phyloP scores from a whole-genome alignment of 352 stramenopile genomes.

The Phytophthora pseudosyringae region DNA sequence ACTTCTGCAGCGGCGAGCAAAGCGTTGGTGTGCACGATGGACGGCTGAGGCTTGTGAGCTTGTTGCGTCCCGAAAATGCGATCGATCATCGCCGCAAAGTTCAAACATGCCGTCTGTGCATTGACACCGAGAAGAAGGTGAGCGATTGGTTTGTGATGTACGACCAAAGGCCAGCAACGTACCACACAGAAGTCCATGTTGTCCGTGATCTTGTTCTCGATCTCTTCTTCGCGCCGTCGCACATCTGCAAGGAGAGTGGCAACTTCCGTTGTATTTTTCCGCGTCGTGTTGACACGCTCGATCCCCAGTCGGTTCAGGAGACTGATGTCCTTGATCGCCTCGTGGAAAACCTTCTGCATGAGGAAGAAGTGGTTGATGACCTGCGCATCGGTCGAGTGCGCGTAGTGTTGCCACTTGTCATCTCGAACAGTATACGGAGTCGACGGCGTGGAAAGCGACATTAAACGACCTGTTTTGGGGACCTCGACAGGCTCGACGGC shows the following conservation, averaged over 20 bases:
- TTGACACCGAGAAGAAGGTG: neutral
- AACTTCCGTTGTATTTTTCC: slow-evolving; percentile 3
- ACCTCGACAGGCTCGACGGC: slow-evolving; percentile 2
- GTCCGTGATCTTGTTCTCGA: slow-evolving; percentile 42
- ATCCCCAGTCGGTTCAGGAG: slow-evolving; percentile 46
- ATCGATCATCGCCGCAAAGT: slow-evolving; percentile 28
- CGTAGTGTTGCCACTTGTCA: slow-evolving; percentile 4
- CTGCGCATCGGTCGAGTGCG: slow-evolving; percentile 37
- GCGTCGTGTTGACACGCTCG: slow-evolving; percentile 26
- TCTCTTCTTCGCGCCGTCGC: slow-evolving; percentile 12
- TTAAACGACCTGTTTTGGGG: neutral
- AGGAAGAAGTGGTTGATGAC: slow-evolving; percentile 55
- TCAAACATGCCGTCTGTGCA: slow-evolving; percentile 28
- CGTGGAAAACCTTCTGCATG: slow-evolving; percentile 48
- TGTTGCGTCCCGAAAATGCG: slow-evolving; percentile 10
- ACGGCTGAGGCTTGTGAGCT: neutral
- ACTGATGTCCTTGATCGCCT: slow-evolving; percentile 56
- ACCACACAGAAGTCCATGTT: slow-evolving; percentile 55
- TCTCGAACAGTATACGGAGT: neutral
- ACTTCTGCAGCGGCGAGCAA: slow-evolving; percentile 19
- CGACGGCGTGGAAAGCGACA: neutral
- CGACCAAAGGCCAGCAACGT: neutral
- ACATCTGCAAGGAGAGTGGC: slow-evolving; percentile 8
- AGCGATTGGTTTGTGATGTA: neutral
- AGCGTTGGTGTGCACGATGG: slow-evolving; percentile 20